phyloP scores from a whole-genome alignment of 2,329 filamentous ascomycete genomes.

The Chaetomiaceae sp. region DNA sequence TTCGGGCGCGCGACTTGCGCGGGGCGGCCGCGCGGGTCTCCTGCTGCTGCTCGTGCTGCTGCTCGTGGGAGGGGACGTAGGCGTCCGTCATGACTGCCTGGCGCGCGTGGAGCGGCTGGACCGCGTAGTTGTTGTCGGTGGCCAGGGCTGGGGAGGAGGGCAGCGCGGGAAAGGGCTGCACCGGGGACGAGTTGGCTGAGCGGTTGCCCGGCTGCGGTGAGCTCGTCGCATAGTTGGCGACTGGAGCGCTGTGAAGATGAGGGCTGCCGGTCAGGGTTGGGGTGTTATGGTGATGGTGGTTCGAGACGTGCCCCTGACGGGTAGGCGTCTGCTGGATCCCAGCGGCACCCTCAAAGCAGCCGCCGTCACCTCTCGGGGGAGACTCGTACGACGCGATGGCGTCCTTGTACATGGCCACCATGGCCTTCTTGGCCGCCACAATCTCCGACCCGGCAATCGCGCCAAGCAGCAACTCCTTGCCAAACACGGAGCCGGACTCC shows the following conservation, averaged over 20 bases:
- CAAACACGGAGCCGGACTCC: slow-evolving; percentile 4
- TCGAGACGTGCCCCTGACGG: not conserved
- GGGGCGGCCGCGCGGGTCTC: too few relatives aligned
- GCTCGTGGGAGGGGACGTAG: not conserved
- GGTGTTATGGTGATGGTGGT: not conserved
- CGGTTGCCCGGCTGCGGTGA: not conserved
- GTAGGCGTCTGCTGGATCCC: slow-evolving; percentile 4
- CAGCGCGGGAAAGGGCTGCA: not conserved
- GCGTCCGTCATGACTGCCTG: too few relatives aligned
- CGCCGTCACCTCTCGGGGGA: not conserved
- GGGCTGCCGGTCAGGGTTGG: not conserved
- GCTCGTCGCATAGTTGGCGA: too few relatives aligned
- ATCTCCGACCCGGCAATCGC: not conserved
- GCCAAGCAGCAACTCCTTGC: slow-evolving; percentile 7
- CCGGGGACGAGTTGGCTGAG: not conserved
- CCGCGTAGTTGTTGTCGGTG: too few relatives aligned
- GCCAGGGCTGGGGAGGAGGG: not conserved
- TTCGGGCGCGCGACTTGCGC: too few relatives aligned
- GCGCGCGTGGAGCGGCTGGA: too few relatives aligned
- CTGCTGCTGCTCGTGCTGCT: not conserved
- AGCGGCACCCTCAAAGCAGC: not conserved
- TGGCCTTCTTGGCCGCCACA: not conserved
- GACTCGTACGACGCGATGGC: slow-evolving; percentile 1
- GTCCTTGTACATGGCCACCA: slow-evolving; percentile 7
- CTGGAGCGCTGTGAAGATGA: too few relatives aligned